Evolutionary conservation across 768 basidiomycete species (phyloP).

Genomic region (Amanita phalloides): DNA sequence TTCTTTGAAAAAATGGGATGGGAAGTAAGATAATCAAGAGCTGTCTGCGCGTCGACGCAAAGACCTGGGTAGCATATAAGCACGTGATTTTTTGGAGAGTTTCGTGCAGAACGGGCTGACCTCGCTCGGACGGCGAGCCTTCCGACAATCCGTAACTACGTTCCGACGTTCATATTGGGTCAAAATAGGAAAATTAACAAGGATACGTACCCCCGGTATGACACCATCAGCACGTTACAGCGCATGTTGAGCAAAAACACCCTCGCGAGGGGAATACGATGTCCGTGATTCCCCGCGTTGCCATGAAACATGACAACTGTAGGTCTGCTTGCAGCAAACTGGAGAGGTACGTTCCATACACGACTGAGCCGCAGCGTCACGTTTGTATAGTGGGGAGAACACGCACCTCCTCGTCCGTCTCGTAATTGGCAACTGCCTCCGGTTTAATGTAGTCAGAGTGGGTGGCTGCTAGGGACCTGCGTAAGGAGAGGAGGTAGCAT

Average conservation of each 20-base stretch:
- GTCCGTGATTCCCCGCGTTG: constrained; percentile 79
- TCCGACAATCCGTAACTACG: constrained; percentile 80
- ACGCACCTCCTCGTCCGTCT: constrained; percentile 49
- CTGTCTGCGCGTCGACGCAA: constrained; percentile 76
- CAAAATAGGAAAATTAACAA: neutral
- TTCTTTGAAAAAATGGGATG: constrained; percentile 58
- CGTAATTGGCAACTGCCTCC: constrained; percentile 24
- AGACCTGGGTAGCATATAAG: constrained; percentile 38
- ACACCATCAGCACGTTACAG: constrained; percentile 92
- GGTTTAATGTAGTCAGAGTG: constrained; percentile 18
- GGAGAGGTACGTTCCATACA: neutral
- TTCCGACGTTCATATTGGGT: neutral
- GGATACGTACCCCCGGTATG: constrained; percentile 72
- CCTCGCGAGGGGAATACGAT: constrained; percentile 79
- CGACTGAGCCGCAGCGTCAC: neutral
- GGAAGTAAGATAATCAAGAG: constrained; percentile 60
- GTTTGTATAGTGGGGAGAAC: neutral
- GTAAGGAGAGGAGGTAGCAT: constrained; percentile 70
- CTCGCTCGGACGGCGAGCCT: constrained; percentile 78
- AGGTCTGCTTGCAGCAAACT: constrained; percentile 49
- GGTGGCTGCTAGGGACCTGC: constrained; percentile 29
- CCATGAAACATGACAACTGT: constrained; percentile 94
- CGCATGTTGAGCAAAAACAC: constrained; percentile 76
- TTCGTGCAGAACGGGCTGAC: constrained; percentile 23
- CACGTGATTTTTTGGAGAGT: neutral